Evolutionary conservation across 1,284 basidiomycete genomes (phyloP).

Genomic region (Moesziomyces sp.): DNA sequence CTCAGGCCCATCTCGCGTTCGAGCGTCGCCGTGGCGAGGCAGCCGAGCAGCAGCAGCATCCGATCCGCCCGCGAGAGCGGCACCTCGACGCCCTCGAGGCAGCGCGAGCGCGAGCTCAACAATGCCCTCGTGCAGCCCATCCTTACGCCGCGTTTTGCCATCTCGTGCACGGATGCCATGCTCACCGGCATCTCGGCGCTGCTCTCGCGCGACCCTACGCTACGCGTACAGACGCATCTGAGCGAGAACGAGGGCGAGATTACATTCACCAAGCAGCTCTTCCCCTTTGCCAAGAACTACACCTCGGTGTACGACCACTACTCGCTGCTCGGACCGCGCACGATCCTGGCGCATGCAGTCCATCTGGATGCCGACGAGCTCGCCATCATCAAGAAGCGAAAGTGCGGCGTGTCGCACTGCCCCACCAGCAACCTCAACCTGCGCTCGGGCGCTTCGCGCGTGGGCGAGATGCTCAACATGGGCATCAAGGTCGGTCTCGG

Average conservation of each 20-base stretch:
- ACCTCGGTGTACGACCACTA: conserved; percentile 80
- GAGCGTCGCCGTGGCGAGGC: conserved; percentile 20
- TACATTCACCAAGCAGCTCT: conserved; percentile 75
- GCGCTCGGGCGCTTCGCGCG: conserved; percentile 81
- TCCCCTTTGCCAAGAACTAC: conserved; percentile 70
- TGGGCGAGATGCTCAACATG: conserved; percentile 81
- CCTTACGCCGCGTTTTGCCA: conserved; percentile 93
- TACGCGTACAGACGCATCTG: conserved; percentile 92
- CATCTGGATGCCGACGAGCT: conserved; percentile 81
- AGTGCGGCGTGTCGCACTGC: conserved; percentile 88
- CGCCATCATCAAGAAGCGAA: conserved; percentile 75
- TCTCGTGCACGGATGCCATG: conserved; percentile 84
- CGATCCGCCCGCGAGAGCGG: conserved; percentile 42
- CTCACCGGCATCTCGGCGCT: conserved; percentile 76
- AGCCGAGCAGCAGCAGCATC: conserved; percentile 39
- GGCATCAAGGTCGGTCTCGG: conserved; percentile 87
- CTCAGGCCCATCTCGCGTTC: conserved; percentile 16
- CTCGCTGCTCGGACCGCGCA: conserved; percentile 80
- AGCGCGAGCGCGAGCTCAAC: conserved; percentile 41
- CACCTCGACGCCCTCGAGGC: conserved; percentile 40
- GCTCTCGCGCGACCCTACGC: conserved; percentile 67
- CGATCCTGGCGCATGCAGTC: conserved; percentile 89
- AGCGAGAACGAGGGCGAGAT: conserved; percentile 86
- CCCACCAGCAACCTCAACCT: conserved; percentile 89
- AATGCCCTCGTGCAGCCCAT: conserved; percentile 80